Evolutionary conservation across 768 basidiomycete species (phyloP).

Genomic region (Tulasnella sp.): DNA sequence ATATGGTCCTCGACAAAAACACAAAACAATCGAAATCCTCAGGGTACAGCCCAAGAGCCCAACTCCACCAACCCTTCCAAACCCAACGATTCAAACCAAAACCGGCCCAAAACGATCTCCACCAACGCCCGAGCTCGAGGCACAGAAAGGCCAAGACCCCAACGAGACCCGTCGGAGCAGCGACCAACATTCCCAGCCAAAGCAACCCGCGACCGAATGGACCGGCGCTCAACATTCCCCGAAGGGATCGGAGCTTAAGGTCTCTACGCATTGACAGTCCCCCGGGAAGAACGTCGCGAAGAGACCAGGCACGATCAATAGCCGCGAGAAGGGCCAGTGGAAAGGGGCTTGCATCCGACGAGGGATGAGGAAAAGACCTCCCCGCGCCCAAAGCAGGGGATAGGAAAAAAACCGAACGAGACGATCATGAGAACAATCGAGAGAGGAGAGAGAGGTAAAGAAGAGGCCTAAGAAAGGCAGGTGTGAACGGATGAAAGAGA

Average conservation of each 20-base stretch:
- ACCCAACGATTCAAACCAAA: not conserved
- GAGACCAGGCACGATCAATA: not conserved
- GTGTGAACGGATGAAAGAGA: not conserved
- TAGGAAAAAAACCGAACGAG: not conserved
- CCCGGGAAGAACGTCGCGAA: constrained; percentile 12
- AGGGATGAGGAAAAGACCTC: not conserved
- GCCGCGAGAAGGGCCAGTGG: constrained; percentile 1
- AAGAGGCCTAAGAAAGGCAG: not conserved
- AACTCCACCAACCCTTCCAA: not conserved
- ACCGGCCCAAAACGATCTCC: not conserved
- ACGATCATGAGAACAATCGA: not conserved
- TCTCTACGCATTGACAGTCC: not conserved
- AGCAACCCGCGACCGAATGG: not conserved
- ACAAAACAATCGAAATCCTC: not conserved
- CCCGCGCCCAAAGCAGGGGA: not conserved
- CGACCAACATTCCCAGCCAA: not conserved
- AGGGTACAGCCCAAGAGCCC: not conserved
- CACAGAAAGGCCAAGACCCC: not conserved
- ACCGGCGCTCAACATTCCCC: constrained; percentile 6
- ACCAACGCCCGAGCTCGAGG: not conserved
- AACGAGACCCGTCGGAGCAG: not conserved
- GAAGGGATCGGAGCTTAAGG: not conserved
- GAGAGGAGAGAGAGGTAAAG: not conserved
- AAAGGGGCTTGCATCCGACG: not conserved
- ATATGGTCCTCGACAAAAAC: not conserved